Evolutionary conservation across 768 basidiomycete species (phyloP), one percentile per base, ranked within the genome.

Genomic region (Kwoniella dejecticola): DNA sequence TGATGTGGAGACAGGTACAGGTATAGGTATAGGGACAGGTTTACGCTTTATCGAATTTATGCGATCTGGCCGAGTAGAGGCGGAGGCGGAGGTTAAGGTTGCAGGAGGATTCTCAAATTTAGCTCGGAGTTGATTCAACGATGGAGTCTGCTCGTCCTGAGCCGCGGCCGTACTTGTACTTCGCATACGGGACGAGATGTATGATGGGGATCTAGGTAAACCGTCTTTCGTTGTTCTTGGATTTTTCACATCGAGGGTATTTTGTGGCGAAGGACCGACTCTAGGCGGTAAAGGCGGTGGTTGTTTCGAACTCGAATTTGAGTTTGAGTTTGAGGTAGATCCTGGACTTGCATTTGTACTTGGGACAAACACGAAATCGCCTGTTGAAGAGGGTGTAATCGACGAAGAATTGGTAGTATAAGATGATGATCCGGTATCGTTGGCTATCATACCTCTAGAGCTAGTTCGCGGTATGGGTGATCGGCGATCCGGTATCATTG

Each of bases 311-410:
- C 24, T 10, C 13, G 62, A 50, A 26, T 42, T 6, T 21, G 26
- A n/a, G n/a, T n/a, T n/a, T n/a, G n/a, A n/a, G n/a, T n/a, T n/a
- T n/a, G n/a, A n/a, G n/a, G n/a, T n/a, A n/a, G n/a, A n/a, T n/a
- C n/a, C n/a, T n/a, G n/a, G 38, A 23, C 36, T 13, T 4, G 17
- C 19, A 12, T 50, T 57, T 1, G 64, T 31, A 5, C 63, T 58
- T 13, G 60, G 47, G 7, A 71, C 63, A 30, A 71, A 42, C 31
- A 71, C 60, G 33, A 63, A 73, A 41, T 73, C 71, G 8, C 71
- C 71, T 11, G 71, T 73, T 13, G 68, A 66, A 4, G 64, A 55
- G 5, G 71, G 68, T 12, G 68, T 70, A 3, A 73, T 49, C 2
- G 31, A 27, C 11, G 67, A 63, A 7, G 63, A 44, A 21, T 24